Percentiles rank a stretch among this genome's conserved stretches.
Evolutionary conservation across 257 asterid genomes (phyloP).

Genomic region (Fraxinus americana): DNA sequence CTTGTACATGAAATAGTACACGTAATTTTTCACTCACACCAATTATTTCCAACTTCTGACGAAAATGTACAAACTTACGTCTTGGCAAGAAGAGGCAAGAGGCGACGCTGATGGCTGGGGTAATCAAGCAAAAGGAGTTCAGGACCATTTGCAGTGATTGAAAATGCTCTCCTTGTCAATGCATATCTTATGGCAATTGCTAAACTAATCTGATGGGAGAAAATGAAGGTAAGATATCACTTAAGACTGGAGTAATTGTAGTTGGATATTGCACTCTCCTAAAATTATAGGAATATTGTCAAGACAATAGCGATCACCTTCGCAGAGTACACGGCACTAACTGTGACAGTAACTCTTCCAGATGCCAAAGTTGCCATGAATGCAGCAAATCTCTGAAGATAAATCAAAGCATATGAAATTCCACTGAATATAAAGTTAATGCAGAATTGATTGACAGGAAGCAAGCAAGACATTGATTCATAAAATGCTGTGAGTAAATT

Average conservation of each 20-base stretch:
- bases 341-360: constrained; percentile 89
- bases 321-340: constrained; percentile 68
- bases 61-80: constrained; percentile 50
- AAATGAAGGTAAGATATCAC: constrained; percentile 19
- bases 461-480: constrained; percentile 12
- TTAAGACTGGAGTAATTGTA: not conserved
- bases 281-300: not conserved
- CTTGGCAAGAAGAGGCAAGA: constrained; percentile 92
- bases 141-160: constrained; percentile 59
- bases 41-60: not conserved
- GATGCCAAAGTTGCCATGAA: constrained; percentile 97
- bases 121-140: constrained; percentile 95
- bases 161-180: constrained; percentile 90
- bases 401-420: constrained; percentile 23
- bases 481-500: constrained; percentile 1
- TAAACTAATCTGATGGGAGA: constrained; percentile 65
- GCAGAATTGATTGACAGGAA: constrained; percentile 5
- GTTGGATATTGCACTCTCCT: not conserved
- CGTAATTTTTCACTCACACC: not conserved
- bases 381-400: constrained; percentile 88
- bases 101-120: constrained; percentile 95
- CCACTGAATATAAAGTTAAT: not conserved
- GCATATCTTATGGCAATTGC: constrained; percentile 85
- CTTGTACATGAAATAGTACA: not conserved
- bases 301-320: constrained; percentile 49